Conservation (phyloP, 2,329 filamentous ascomycete species). For the Aspergillus sclerotialis region DNA sequence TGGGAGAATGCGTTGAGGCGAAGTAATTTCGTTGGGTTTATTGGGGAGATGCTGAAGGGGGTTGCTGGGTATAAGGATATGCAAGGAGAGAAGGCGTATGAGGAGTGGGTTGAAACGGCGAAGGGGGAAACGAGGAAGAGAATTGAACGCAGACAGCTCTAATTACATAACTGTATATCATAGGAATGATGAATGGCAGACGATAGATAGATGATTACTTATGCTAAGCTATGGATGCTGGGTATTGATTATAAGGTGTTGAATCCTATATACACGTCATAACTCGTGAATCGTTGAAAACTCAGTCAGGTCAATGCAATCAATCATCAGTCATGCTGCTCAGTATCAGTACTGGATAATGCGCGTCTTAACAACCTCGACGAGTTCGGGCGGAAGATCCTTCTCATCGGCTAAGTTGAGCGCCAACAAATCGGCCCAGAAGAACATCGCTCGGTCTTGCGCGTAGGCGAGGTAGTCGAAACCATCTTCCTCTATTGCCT, state of each 20-base stretch:
- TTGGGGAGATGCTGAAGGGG: slow-evolving; percentile 80
- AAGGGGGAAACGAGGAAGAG: slow-evolving; percentile 37
- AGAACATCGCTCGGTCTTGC: slow-evolving; percentile 83
- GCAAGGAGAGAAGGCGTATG: slow-evolving; percentile 59
- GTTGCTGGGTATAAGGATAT: slow-evolving; percentile 70
- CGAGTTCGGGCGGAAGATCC: slow-evolving; percentile 66
- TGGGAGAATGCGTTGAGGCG: slow-evolving; percentile 90
- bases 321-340: slow-evolving; percentile 6
- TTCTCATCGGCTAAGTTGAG: slow-evolving; percentile 68
- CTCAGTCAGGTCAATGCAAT: background rate
- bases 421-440: slow-evolving; percentile 82
- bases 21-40: slow-evolving; percentile 96
- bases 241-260: background rate
- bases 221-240: background rate
- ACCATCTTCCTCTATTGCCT: slow-evolving; percentile 57
- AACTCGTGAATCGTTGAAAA: too few relatives aligned
- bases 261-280: too few relatives aligned
- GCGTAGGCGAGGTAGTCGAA: slow-evolving; percentile 94
- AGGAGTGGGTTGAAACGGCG: slow-evolving; percentile 73
- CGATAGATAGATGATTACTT: too few relatives aligned
- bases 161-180: too few relatives aligned
- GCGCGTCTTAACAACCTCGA: slow-evolving; percentile 54
- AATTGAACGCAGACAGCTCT: too few relatives aligned
- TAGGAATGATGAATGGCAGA: too few relatives aligned
- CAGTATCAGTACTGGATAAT: slow-evolving; percentile 61